phyloP scores from a whole-genome alignment of 495 filamentous ascomycete species.

The Neurospora terricola region DNA sequence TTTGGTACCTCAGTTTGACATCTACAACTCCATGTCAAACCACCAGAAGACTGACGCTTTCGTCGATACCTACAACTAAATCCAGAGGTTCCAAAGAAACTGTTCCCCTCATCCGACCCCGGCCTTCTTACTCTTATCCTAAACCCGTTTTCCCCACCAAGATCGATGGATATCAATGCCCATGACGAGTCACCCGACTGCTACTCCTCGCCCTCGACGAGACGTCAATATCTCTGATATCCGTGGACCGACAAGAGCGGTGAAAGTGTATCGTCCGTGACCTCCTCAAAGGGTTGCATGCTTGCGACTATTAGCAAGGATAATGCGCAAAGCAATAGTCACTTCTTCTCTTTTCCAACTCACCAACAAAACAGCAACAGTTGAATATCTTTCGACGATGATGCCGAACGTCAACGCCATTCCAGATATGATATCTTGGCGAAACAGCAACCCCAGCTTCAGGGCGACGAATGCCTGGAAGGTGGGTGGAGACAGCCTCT shows the following conservation, averaged over 20 bases:
- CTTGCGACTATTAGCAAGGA: background rate
- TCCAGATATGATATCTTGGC: background rate
- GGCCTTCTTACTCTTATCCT: background rate
- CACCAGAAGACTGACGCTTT: too few relatives aligned
- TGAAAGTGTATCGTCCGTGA: slow-evolving; percentile 9
- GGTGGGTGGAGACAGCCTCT: slow-evolving; percentile 21
- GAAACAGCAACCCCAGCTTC: background rate
- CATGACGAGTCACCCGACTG: background rate
- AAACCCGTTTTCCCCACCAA: background rate
- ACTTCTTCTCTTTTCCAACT: background rate
- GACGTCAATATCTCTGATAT: background rate
- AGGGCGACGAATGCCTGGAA: slow-evolving; percentile 1
- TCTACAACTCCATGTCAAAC: background rate
- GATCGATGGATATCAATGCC: background rate
- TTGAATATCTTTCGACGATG: background rate
- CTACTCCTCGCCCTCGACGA: background rate
- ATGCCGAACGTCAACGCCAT: background rate
- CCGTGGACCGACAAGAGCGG: slow-evolving; percentile 15
- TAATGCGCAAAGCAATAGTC: background rate
- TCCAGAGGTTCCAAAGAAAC: too few relatives aligned
- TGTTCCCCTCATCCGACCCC: background rate
- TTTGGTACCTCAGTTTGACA: too few relatives aligned
- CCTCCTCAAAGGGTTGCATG: background rate
- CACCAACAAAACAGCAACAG: background rate
- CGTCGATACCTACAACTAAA: too few relatives aligned